phyloP scores from a whole-genome alignment of 2,329 filamentous ascomycete genomes.

The Aspergillus thermomutatus region DNA sequence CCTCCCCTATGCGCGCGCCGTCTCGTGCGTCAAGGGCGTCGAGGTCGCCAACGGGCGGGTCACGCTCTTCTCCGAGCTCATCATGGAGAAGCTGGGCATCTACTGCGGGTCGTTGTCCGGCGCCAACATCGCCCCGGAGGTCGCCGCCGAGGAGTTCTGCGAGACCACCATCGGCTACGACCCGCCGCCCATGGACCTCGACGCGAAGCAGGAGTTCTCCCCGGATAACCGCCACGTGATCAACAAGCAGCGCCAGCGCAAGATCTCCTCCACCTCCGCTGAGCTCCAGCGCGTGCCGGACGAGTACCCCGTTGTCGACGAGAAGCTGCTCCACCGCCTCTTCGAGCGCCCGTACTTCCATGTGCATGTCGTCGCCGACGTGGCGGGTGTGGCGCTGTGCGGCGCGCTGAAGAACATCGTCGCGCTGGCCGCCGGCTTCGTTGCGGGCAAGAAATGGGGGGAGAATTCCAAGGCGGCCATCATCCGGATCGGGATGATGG shows the following conservation, averaged over 20 bases:
- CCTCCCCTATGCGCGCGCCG: constrained; percentile 78
- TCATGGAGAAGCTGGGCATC: constrained; percentile 80
- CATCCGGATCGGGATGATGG: constrained; percentile 85
- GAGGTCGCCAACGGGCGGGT: constrained; percentile 80
- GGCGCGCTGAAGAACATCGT: constrained; percentile 94
- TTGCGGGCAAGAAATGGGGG: constrained; percentile 88
- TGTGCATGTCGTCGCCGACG: constrained; percentile 77
- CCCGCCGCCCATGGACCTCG: constrained; percentile 77
- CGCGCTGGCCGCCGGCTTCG: constrained; percentile 83
- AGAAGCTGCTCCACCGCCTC: constrained; percentile 71
- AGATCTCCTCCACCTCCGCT: constrained; percentile 61
- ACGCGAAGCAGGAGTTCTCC: constrained; percentile 49
- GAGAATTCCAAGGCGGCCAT: constrained; percentile 94
- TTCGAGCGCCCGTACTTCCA: constrained; percentile 96
- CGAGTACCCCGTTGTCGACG: constrained; percentile 78
- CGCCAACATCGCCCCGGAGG: constrained; percentile 88
- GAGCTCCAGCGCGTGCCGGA: constrained; percentile 68
- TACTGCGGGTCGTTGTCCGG: constrained; percentile 91
- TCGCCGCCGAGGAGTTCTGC: constrained; percentile 87
- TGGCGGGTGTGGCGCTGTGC: constrained; percentile 51
- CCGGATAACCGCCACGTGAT: constrained; percentile 40
- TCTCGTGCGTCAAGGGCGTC: constrained; percentile 94
- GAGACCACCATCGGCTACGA: constrained; percentile 95
- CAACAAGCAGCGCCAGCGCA: constrained; percentile 55
- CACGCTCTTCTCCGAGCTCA: constrained; percentile 83